These are phyloP conservation scores for Pleurotus giganteus DNA, from an alignment of 768 basidiomycete species.

Conservation along the genomic window DNA sequence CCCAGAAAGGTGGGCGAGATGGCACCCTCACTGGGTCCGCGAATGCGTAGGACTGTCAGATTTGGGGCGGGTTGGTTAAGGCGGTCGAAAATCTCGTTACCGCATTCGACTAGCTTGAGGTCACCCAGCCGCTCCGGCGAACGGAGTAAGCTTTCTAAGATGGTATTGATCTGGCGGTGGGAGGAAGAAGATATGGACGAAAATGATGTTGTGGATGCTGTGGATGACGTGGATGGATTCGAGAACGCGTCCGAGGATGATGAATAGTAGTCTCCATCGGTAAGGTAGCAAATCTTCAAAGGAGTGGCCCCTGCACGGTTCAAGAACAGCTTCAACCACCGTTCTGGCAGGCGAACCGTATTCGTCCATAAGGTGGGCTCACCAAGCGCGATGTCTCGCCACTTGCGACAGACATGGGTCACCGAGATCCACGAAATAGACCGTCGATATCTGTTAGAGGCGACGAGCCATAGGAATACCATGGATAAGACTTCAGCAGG, in stretches of 20 bases:
- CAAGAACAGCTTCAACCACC: neutral
- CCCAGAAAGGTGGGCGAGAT: neutral
- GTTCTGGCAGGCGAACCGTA: too few relatives aligned
- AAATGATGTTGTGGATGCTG: neutral
- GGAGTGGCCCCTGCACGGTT: neutral
- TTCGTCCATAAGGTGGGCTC: neutral
- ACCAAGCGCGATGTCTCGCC: neutral
- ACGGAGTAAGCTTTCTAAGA: neutral
- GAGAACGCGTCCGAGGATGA: neutral
- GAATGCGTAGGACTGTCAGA: neutral
- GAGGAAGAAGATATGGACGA: neutral
- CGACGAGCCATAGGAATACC: neutral
- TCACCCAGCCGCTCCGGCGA: neutral
- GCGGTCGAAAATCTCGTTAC: neutral
- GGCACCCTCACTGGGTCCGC: too few relatives aligned
- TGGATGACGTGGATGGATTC: neutral
- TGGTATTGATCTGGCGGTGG: neutral
- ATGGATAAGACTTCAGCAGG: neutral
- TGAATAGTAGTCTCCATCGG: neutral
- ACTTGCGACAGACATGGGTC: neutral
- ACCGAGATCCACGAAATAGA: neutral
- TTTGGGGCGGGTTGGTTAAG: neutral
- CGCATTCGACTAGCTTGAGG: neutral
- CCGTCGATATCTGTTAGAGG: neutral
- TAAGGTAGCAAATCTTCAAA: neutral